phyloP scores from a whole-genome alignment of 176 grass and related monocot species.

The Themeda triandra region DNA sequence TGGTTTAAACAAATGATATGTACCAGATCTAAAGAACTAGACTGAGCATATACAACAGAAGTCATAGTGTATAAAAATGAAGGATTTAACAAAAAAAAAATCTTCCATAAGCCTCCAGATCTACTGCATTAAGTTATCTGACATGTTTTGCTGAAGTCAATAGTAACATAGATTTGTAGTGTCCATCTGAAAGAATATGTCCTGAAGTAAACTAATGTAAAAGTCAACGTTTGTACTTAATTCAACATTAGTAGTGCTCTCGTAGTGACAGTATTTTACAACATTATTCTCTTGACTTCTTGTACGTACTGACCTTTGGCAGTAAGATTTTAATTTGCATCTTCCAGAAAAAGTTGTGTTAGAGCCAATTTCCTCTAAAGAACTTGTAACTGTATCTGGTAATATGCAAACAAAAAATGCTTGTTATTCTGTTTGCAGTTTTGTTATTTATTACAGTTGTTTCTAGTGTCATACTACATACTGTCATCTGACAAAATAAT shows the following conservation, averaged over 20 bases:
- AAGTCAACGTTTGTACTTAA: neutral
- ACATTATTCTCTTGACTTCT: neutral
- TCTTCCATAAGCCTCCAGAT: neutral
- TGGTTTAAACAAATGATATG: neutral
- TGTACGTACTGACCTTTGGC: neutral
- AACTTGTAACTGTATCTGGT: neutral
- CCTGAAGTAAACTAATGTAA: conserved; percentile 8
- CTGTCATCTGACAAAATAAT: neutral
- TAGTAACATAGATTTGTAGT: neutral
- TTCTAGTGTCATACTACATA: neutral
- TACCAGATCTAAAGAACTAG: neutral
- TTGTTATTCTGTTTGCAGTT: neutral
- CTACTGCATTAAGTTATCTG: neutral
- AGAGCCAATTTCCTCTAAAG: neutral
- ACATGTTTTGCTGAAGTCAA: neutral
- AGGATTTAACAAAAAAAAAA: neutral
- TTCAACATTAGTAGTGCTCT: neutral
- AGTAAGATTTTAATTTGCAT: neutral
- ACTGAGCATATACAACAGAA: neutral
- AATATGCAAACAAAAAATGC: neutral
- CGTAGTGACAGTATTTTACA: neutral
- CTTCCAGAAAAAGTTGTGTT: neutral
- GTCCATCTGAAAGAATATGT: neutral
- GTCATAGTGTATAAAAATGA: neutral
- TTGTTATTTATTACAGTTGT: neutral